Conservation (phyloP, 1,139 yeast genomes). For the Geotrichum phurueaensis region DNA sequence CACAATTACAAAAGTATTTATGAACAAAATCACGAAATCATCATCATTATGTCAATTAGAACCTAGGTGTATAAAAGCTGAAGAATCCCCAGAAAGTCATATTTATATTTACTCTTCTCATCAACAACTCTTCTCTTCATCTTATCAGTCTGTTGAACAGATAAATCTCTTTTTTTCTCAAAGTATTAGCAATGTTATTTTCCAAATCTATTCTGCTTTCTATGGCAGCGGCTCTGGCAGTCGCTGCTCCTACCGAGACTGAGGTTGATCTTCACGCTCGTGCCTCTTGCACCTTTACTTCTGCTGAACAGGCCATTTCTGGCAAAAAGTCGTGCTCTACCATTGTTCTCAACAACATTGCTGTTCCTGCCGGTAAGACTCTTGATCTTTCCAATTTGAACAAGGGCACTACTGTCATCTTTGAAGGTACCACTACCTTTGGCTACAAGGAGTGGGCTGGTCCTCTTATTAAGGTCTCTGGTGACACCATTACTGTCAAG, state of each 20-base stretch:
- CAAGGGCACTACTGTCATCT: conserved; percentile 9
- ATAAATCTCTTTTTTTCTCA: no score
- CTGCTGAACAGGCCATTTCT: conserved; percentile 1
- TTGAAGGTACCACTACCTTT: conserved; percentile 8
- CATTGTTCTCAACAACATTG: conserved; percentile 4
- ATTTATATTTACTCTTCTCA: no score
- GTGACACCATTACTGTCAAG: conserved; percentile 3
- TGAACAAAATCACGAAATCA: no score
- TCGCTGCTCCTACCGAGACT: conserved; percentile 6
- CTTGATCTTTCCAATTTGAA: conserved; percentile 4
- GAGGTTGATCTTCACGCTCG: conserved; percentile 7
- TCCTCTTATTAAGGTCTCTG: conserved; percentile 9
- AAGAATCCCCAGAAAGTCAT: no score
- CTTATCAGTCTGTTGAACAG: no score
- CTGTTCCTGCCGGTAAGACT: conserved; percentile 10
- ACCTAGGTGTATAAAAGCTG: no score
- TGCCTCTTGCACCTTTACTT: conserved; percentile 1
- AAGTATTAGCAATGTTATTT: no score
- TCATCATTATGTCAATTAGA: no score
- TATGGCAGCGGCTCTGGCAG: background rate
- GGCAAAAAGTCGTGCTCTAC: conserved; percentile 7
- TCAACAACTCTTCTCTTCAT: no score
- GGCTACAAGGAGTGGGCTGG: conserved; percentile 8
- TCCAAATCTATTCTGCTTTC: background rate
- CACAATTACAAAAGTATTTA: no score